These are phyloP conservation scores for Apiospora kogelbergensis DNA, from an alignment of 2,329 filamentous ascomycete genomes.

Conservation along the genomic window DNA sequence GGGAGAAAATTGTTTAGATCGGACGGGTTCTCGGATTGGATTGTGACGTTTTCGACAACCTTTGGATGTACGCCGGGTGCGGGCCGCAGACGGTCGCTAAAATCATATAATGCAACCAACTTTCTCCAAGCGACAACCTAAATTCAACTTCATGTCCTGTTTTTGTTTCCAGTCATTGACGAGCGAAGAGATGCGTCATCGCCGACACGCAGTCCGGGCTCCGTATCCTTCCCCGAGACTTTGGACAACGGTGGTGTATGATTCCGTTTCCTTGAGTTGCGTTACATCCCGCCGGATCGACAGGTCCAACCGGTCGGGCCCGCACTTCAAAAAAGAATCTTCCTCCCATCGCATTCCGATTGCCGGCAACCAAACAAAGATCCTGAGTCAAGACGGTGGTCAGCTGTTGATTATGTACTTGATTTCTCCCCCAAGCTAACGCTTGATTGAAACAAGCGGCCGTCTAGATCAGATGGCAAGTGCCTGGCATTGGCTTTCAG, in stretches of 20 bases:
- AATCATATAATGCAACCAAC: neutral
- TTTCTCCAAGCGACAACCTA: neutral
- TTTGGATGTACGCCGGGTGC: neutral
- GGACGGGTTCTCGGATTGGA: neutral
- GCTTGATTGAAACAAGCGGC: neutral
- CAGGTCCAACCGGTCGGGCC: neutral
- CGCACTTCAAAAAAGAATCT: too few relatives aligned
- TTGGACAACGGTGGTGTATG: neutral
- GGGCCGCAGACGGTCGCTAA: neutral
- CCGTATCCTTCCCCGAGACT: neutral
- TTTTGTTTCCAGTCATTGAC: neutral
- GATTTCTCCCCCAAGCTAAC: neutral
- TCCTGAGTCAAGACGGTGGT: too few relatives aligned
- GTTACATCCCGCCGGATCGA: neutral
- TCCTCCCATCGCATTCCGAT: too few relatives aligned
- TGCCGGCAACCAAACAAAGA: too few relatives aligned
- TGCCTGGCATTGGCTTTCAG: neutral
- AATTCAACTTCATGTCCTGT: neutral
- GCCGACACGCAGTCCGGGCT: neutral
- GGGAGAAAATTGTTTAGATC: neutral
- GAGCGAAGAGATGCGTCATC: neutral
- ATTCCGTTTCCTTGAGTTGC: neutral
- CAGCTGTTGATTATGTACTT: neutral
- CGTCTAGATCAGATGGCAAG: neutral
- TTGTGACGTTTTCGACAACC: too few relatives aligned